Conservation (phyloP, 305 asterid genomes). For the Fraxinus angustifolia region DNA sequence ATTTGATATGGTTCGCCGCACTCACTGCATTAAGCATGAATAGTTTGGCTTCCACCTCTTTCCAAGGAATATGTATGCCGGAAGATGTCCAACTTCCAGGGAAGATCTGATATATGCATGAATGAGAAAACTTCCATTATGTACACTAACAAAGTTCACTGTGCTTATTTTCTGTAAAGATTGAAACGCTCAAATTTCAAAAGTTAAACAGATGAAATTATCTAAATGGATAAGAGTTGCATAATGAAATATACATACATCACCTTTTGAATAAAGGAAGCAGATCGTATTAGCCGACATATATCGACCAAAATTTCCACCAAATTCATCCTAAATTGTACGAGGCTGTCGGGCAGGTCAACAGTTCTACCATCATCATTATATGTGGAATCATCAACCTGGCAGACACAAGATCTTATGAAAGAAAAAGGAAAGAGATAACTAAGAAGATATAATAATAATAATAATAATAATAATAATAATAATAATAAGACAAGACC, state of each 20-base stretch:
- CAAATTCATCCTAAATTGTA: constrained; percentile 69
- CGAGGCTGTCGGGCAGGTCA: constrained; percentile 73
- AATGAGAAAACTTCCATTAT: background rate
- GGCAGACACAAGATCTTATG: constrained; percentile 23
- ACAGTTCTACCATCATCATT: constrained; percentile 45
- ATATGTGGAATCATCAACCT: constrained; percentile 66
- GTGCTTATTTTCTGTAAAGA: constrained; percentile 13
- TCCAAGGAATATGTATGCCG: constrained; percentile 60
- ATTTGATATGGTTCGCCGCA: constrained; percentile 18
- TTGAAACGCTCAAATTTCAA: constrained; percentile 3
- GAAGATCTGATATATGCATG: constrained; percentile 47
- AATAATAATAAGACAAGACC: background rate
- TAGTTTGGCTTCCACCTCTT: constrained; percentile 75
- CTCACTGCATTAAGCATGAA: constrained; percentile 78
- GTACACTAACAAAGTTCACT: background rate
- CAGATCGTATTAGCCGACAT: constrained; percentile 71
- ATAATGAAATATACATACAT: constrained; percentile 18
- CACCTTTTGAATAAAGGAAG: constrained; percentile 67
- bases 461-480: too few relatives aligned
- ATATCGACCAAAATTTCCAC: constrained; percentile 74
- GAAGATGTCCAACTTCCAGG: constrained; percentile 56
- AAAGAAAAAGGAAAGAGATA: constrained; percentile 1
- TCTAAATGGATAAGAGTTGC: background rate
- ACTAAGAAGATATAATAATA: background rate
- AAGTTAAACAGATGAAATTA: constrained; percentile 11